phyloP scores from a whole-genome alignment of 371 early-diverging fungal species.

The Actinomucor elegans region DNA sequence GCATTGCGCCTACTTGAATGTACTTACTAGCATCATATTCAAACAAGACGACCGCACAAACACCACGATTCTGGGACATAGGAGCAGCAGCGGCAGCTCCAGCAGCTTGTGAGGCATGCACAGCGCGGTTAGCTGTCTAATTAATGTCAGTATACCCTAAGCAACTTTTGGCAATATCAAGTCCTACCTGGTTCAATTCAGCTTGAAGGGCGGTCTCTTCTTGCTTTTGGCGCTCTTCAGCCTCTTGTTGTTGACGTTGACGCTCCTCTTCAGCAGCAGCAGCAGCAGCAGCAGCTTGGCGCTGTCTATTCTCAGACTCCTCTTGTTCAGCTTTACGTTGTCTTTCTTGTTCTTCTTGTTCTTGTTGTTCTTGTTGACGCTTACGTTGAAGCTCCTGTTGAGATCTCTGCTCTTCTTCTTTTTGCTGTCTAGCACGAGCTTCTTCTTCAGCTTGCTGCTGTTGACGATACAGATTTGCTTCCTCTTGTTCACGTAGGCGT shows the following conservation, averaged over 20 bases:
- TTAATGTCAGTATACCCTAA: not conserved
- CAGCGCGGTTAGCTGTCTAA: slow-evolving; percentile 39
- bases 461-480: slow-evolving; percentile 13
- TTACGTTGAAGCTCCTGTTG: too few relatives aligned
- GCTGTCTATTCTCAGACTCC: slow-evolving; percentile 14
- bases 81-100: slow-evolving; percentile 23
- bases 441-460: slow-evolving; percentile 30
- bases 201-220: slow-evolving; percentile 15
- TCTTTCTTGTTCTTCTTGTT: slow-evolving; percentile 19
- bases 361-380: slow-evolving; percentile 2
- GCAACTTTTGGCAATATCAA: too few relatives aligned
- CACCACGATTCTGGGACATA: slow-evolving; percentile 17
- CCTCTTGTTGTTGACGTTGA: slow-evolving; percentile 19
- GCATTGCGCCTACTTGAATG: slow-evolving; percentile 59
- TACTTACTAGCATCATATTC: slow-evolving; percentile 67
- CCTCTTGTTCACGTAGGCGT: slow-evolving; percentile 27
- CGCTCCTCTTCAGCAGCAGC: too few relatives aligned
- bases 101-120: slow-evolving; percentile 28
- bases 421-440: slow-evolving; percentile 5
- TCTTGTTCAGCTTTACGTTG: slow-evolving; percentile 12
- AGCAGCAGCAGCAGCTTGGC: slow-evolving; percentile 21
- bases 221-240: slow-evolving; percentile 27
- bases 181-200: slow-evolving; percentile 24
- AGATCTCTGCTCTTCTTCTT: slow-evolving; percentile 12
- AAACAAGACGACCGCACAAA: slow-evolving; percentile 70